A percentile compares a stretch with the other conserved stretches of the same genome.
Evolutionary conservation across 257 asterid genomes (phyloP).

Genomic region (Fraxinus quadrangulata): DNA sequence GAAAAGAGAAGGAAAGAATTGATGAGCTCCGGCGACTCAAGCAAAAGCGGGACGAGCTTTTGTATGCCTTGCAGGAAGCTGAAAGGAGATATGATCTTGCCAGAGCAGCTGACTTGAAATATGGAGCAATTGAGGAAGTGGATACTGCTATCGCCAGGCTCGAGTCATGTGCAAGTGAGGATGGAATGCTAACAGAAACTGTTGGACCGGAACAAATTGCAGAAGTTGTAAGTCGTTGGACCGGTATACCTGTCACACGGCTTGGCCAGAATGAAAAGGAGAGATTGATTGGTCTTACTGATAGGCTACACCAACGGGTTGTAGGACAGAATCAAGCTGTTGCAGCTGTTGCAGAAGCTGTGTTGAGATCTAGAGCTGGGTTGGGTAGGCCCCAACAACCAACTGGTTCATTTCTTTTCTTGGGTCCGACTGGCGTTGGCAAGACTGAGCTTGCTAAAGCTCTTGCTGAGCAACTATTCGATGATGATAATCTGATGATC

Average conservation of each 20-base stretch:
- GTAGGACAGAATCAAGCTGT: constrained; percentile 84
- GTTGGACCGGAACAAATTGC: constrained; percentile 95
- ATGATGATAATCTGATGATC: constrained; percentile 72
- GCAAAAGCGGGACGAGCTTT: constrained; percentile 75
- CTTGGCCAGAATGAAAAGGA: constrained; percentile 92
- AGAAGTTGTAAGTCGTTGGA: constrained; percentile 93
- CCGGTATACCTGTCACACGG: constrained; percentile 78
- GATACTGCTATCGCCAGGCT: constrained; percentile 76
- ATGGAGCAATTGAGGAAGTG: constrained; percentile 83
- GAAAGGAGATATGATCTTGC: constrained; percentile 93
- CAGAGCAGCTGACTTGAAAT: constrained; percentile 84
- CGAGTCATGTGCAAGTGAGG: constrained; percentile 49
- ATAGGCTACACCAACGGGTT: constrained; percentile 50
- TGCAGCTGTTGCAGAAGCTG: constrained; percentile 81
- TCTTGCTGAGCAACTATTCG: constrained; percentile 81
- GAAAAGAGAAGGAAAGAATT: constrained; percentile 75
- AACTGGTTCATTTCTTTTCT: constrained; percentile 83
- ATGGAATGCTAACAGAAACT: constrained; percentile 71
- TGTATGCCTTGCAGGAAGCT: constrained; percentile 73
- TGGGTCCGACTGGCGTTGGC: constrained; percentile 97
- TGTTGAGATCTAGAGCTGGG: constrained; percentile 84
- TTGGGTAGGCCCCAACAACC: constrained; percentile 90
- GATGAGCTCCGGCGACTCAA: constrained; percentile 84
- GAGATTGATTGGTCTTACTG: constrained; percentile 70
- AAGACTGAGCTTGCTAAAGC: constrained; percentile 96